phyloP scores from a whole-genome alignment of 164 flowering plant species.

The Umbilicus rupestris region DNA sequence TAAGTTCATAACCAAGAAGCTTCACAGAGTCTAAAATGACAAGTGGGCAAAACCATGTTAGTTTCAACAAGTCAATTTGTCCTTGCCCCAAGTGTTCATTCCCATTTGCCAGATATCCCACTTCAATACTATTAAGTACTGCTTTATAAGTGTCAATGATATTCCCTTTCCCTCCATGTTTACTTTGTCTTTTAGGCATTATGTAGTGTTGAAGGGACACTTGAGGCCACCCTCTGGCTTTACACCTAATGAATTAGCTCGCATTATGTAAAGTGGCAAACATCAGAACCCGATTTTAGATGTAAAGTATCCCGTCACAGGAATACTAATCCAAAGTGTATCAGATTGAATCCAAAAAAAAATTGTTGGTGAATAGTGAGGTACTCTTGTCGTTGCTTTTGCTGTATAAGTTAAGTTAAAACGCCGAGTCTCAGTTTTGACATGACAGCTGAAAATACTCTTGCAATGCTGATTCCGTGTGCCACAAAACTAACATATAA shows the following conservation, averaged over 20 bases:
- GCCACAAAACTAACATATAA: too few relatives aligned
- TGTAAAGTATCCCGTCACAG: slow-evolving; percentile 1
- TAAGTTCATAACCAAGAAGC: too few relatives aligned
- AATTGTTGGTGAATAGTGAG: too few relatives aligned
- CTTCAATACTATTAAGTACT: neutral
- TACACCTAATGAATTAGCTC: neutral
- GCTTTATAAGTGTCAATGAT: neutral
- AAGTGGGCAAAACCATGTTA: neutral
- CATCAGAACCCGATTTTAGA: neutral
- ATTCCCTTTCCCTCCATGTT: too few relatives aligned
- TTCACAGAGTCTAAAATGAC: neutral
- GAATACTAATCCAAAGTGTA: too few relatives aligned
- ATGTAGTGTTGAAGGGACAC: neutral
- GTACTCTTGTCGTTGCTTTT: too few relatives aligned
- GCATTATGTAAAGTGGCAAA: slow-evolving; percentile 4
- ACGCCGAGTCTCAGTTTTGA: too few relatives aligned
- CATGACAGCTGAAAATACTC: too few relatives aligned
- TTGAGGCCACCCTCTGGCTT: neutral
- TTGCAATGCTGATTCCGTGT: too few relatives aligned
- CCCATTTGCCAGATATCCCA: neutral
- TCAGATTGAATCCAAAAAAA: too few relatives aligned
- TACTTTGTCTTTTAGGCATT: too few relatives aligned
- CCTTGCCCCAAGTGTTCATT: neutral
- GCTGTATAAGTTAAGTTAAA: too few relatives aligned
- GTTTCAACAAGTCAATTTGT: neutral